These are phyloP conservation scores for Suillus sp. DNA, from an alignment of 768 basidiomycete genomes.

Conservation along the genomic window DNA sequence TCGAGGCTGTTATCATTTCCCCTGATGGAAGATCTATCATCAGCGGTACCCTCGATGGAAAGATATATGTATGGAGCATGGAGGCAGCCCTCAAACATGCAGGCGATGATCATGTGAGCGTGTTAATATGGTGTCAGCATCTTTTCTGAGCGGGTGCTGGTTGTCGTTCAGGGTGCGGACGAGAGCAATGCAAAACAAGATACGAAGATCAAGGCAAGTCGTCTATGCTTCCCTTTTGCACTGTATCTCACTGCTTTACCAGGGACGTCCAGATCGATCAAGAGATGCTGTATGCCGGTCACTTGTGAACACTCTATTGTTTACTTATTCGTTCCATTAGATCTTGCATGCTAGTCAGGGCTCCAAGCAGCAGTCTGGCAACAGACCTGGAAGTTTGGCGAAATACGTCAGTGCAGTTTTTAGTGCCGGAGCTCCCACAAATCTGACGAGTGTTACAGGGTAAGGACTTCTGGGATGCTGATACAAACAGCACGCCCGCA, in stretches of 20 bases:
- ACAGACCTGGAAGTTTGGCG: too few relatives aligned
- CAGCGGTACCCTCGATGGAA: constrained; percentile 77
- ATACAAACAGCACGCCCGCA: too few relatives aligned
- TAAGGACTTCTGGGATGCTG: too few relatives aligned
- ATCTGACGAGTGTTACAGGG: too few relatives aligned
- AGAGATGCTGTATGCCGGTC: not conserved
- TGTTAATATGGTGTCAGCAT: not conserved
- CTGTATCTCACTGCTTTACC: not conserved
- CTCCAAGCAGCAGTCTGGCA: too few relatives aligned
- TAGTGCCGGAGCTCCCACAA: too few relatives aligned
- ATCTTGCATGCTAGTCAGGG: not conserved
- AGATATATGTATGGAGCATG: constrained; percentile 79
- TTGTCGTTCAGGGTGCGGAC: not conserved
- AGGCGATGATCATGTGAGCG: not conserved
- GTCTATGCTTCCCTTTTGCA: not conserved
- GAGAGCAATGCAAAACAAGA: not conserved
- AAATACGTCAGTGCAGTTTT: too few relatives aligned
- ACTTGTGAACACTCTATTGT: not conserved
- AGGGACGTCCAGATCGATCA: not conserved
- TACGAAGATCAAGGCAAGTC: not conserved
- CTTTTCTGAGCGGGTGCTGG: not conserved
- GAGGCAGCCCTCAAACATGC: constrained; percentile 30
- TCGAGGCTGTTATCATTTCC: constrained; percentile 75
- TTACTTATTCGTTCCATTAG: not conserved
- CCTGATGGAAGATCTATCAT: constrained; percentile 78